Evolutionary conservation across 225 moss, liverwort and hornwort species (phyloP), one percentile per base, ranked within the genome.

Genomic region (Physcomitrium patens): DNA sequence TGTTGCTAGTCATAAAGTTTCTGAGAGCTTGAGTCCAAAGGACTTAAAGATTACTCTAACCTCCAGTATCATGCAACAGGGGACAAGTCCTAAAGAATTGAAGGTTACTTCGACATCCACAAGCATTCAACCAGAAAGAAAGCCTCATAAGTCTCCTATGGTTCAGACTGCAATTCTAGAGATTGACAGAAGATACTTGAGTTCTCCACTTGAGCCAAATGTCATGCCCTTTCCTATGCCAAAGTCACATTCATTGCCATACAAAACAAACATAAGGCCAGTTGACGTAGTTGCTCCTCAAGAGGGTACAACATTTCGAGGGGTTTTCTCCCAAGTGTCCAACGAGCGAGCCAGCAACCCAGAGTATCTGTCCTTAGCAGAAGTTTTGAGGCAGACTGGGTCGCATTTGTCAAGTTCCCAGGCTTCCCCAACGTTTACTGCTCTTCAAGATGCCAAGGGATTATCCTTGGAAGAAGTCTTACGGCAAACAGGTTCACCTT

Each of bases 361-460:
- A 18, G 77, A 81, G 53, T 81, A 72, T 77, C 41, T 55, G 23
- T 67, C 81, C 10, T 55, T 81, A 15, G 77, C 72, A 73, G 81
- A 81, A 72, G 75, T 75, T 75, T 54, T 80, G 45, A 68, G 75
- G 55, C 74, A 63, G 16, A 79, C 79, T 68, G 79, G 79, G 43
- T 61, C 79, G 10, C 67, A 68, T 7, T 56, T 71, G 31, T 65
- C 66, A 57, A 73, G 65, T 48, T 55, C 69, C 16, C 74, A 69
- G 65, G 74, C 52, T 56, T 59, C 66, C 19, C 50, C 70, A 18
- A 43, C 59, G 12, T 60, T 68, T 37, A 67, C 68, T 16, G 68
- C 51, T 41, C 60, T 76, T 59, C 68, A 68, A 60, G 68, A 62
- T 67, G 63, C 31, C 8, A 68, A 68, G 67, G 42, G 51, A 42